These are phyloP conservation scores for Aspergillus phoenicis DNA, from an alignment of 2,329 filamentous ascomycete species.

Conservation along the genomic window DNA sequence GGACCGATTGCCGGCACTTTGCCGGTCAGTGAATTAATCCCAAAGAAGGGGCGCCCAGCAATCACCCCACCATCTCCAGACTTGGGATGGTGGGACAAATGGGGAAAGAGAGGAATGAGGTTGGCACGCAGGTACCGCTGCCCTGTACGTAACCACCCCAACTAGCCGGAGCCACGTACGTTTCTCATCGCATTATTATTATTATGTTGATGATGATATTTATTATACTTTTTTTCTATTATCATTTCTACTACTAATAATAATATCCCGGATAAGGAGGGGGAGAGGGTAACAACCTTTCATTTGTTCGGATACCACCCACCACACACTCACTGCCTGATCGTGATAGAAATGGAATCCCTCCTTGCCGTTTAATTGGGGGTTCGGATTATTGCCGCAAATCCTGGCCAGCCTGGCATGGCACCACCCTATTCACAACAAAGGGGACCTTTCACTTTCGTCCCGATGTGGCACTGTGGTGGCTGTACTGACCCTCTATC, in stretches of 20 bases:
- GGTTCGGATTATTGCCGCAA: background rate
- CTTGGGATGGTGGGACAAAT: conserved; percentile 21
- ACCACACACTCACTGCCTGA: too few species aligned
- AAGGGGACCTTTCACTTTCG: background rate
- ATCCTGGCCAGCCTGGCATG: background rate
- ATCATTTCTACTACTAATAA: too few species aligned
- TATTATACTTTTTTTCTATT: too few species aligned
- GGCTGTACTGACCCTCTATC: background rate
- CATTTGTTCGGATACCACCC: too few species aligned
- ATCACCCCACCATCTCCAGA: conserved; percentile 18
- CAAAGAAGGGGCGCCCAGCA: background rate
- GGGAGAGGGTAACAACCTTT: too few species aligned
- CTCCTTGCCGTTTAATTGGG: background rate
- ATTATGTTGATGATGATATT: background rate
- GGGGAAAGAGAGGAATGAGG: conserved; percentile 17
- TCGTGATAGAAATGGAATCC: background rate
- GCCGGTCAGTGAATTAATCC: conserved; percentile 3
- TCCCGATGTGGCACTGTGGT: conserved; percentile 1
- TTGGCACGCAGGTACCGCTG: conserved; percentile 25
- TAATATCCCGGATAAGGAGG: too few species aligned
- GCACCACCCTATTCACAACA: background rate
- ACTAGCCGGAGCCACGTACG: background rate
- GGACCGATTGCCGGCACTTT: conserved; percentile 22
- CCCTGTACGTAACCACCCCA: conserved; percentile 15
- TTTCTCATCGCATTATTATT: background rate